These are phyloP conservation scores for Neoscytalidium dimidiatum DNA, from an alignment of 2,329 filamentous ascomycete genomes.

Conservation along the genomic window DNA sequence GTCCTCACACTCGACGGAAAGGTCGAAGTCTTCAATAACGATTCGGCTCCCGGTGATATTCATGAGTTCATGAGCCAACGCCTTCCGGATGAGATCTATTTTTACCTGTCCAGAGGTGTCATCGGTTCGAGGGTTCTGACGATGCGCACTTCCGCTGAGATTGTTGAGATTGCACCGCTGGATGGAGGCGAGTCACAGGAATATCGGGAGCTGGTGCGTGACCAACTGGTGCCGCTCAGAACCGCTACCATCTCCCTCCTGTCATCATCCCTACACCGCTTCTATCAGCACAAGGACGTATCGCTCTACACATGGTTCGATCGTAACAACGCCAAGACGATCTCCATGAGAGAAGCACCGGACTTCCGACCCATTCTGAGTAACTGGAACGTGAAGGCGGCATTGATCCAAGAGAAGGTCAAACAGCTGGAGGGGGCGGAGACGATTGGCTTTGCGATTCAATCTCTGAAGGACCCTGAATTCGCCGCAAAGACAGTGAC, in stretches of 20 bases:
- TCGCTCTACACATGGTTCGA: conserved; percentile 78
- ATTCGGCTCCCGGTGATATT: conserved; percentile 76
- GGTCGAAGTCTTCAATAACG: conserved; percentile 71
- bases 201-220: conserved; percentile 77
- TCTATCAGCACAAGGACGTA: conserved; percentile 78
- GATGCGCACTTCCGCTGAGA: conserved; percentile 78
- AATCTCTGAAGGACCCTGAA: conserved; percentile 67
- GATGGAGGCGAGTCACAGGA: conserved; percentile 79
- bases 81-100: conserved; percentile 84
- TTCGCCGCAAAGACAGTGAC: conserved; percentile 71
- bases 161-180: conserved; percentile 78
- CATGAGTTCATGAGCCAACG: conserved; percentile 90
- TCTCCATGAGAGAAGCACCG: conserved; percentile 59
- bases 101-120: conserved; percentile 82
- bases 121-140: conserved; percentile 78
- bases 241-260: conserved; percentile 77
- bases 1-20: conserved; percentile 77
- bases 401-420: conserved; percentile 49
- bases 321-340: conserved; percentile 55
- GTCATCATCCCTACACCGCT: conserved; percentile 77
- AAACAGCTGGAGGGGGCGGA: conserved; percentile 23
- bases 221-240: conserved; percentile 71
- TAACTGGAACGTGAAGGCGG: conserved; percentile 74
- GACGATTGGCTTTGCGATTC: conserved; percentile 51
- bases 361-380: conserved; percentile 56